A percentile compares a stretch with the other conserved stretches of the same genome.
phyloP scores from a whole-genome alignment of 768 basidiomycete species.

The Boletus fagicola region DNA sequence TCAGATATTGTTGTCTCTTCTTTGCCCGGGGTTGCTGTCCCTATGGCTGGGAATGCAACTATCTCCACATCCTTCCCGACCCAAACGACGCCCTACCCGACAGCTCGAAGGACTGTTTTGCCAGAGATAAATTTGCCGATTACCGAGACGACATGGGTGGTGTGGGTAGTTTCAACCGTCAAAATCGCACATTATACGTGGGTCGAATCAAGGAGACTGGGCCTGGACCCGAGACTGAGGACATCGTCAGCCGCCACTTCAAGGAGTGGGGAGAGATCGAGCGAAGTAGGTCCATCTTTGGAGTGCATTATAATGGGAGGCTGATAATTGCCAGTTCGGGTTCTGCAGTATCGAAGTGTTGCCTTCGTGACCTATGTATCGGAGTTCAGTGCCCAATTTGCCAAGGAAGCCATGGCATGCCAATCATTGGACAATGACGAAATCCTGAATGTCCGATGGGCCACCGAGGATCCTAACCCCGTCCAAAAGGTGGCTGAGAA shows the following conservation, averaged over 20 bases:
- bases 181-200: conserved; percentile 93
- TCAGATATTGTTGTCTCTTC: conserved; percentile 93
- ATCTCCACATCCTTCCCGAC: conserved; percentile 85
- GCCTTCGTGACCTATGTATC: conserved; percentile 95
- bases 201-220: conserved; percentile 93
- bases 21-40: conserved; percentile 97
- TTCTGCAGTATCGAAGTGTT: conserved; percentile 91
- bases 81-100: conserved; percentile 71
- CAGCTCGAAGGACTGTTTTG: conserved; percentile 94
- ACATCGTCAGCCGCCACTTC: conserved; percentile 87
- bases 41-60: conserved; percentile 98
- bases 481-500: conserved; percentile 85
- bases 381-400: conserved; percentile 89
- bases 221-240: conserved; percentile 85
- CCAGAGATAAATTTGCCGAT: conserved; percentile 93
- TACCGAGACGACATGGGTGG: conserved; percentile 99
- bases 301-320: not conserved
- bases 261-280: conserved; percentile 95
- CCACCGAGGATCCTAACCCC: conserved; percentile 98
- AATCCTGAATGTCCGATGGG: conserved; percentile 98
- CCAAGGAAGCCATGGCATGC: conserved; percentile 98
- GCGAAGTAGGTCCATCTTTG: conserved; percentile 58
- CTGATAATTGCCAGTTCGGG: conserved; percentile 57
- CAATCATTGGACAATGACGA: conserved; percentile 97
- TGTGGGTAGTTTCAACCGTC: conserved; percentile 92